Conservation (phyloP, 2,329 filamentous ascomycete species). For the Herpomyces periplanetae region DNA sequence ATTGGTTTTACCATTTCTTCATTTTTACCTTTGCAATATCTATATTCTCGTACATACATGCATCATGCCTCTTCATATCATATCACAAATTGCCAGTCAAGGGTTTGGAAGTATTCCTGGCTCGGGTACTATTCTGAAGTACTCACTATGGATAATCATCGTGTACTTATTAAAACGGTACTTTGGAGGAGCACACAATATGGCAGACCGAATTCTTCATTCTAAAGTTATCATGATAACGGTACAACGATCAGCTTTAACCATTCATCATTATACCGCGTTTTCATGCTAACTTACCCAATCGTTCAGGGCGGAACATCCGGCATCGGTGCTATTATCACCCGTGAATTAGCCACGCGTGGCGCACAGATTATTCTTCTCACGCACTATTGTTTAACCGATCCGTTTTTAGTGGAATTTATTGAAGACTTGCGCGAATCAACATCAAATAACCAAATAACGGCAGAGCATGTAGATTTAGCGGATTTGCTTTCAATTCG, state of each 20-base stretch:
- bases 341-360: constrained; percentile 28
- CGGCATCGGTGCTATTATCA: constrained; percentile 45
- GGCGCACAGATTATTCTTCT: constrained; percentile 73
- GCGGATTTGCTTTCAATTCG: constrained; percentile 59
- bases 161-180: constrained; percentile 26
- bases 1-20: too few species aligned
- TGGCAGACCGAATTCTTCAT: constrained; percentile 46
- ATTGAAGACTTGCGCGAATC: constrained; percentile 45
- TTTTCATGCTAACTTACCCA: constrained; percentile 4
- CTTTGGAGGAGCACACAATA: constrained; percentile 31
- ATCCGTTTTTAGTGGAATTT: constrained; percentile 67
- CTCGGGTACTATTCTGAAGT: constrained; percentile 11
- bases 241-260: constrained; percentile 9
- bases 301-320: constrained; percentile 34
- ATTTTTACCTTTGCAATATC: too few species aligned
- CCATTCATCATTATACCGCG: constrained; percentile 1
- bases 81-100: too few species aligned
- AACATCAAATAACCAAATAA: constrained; percentile 53
- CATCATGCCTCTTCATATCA: too few species aligned
- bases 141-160: constrained; percentile 13
- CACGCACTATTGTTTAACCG: constrained; percentile 36
- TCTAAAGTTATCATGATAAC: constrained; percentile 79
- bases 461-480: constrained; percentile 76
- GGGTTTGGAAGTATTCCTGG: too few species aligned
- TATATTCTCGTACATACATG: too few species aligned